Base-by-base conservation (phyloP, 176 grass and related monocot genomes). In the Hsuehochloa calcarea region DNA sequence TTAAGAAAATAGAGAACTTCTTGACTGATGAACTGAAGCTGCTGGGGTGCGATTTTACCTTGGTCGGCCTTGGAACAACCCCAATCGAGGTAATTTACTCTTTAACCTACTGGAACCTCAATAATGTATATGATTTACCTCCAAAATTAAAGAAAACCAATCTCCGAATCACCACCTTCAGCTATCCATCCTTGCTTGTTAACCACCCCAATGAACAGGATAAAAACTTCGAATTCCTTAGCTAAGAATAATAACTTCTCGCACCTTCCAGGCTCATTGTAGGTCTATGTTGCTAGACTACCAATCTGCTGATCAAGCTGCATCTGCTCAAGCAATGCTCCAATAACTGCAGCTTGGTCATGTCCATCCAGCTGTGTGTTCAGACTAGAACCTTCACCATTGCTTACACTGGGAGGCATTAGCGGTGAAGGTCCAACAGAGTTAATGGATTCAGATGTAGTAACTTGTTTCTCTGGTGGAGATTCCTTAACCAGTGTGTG, bases 401-500 rank as follows among this genome's bases (percentile, higher is more conserved):
- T 80, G 50, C 74, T 75, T 59, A 62, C 72, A 89, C 46, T 22
- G 0, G 84, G 38, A 58, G 73, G 77, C 70, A 90, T 85, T 45
- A 35, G 72, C 0, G 65, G 71, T 5, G 85, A 90, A 41, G 56
- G 77, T 55, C 88, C 78, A 47, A 81, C 72, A 25, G 88, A 87
- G 83, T 76, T 84, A 16, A 82, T 67, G 62, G 84, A 61, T 34
- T 84, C 87, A 19, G 84, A 72, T 5, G 70, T 41, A 13, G 85
- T 78, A 56, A 72, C 66, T 83, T 87, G 71, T 79, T 91, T 93
- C 76, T 93, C 91, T 63, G 91, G 85, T 69, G 91, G 91, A 63
- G 94, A 91, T 82, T 96, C 94, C 61, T 88, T 95, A 19, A 93
- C 88, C 67, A 95, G 65, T 54, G 93, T 91, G 72, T 95, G 90